These are phyloP conservation scores for Moesziomyces sp. DNA, from an alignment of 1,284 basidiomycete species.

Conservation along the genomic window DNA sequence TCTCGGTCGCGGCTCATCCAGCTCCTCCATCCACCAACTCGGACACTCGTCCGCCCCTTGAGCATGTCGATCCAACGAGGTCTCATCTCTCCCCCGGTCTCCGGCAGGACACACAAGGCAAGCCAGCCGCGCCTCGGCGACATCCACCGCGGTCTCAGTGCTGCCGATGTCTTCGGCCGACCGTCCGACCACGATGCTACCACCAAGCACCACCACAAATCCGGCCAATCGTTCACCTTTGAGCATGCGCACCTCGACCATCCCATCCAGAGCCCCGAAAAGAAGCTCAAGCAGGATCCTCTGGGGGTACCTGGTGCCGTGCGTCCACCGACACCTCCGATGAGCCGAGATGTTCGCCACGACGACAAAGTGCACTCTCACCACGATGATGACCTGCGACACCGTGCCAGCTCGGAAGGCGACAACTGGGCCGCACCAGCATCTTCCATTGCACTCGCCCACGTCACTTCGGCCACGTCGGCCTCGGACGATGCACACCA, in stretches of 20 bases:
- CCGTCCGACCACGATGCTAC: not conserved
- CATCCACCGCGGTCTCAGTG: slow-evolving; percentile 13
- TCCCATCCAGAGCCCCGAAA: slow-evolving; percentile 30
- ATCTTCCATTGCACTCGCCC: not conserved
- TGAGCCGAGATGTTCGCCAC: slow-evolving; percentile 47
- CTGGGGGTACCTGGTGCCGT: slow-evolving; percentile 16
- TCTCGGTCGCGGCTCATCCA: not conserved
- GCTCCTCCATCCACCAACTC: not conserved
- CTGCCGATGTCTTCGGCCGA: slow-evolving; percentile 22
- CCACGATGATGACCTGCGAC: slow-evolving; percentile 14
- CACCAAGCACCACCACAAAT: too few species aligned
- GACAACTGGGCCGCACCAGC: slow-evolving; percentile 6
- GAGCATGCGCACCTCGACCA: slow-evolving; percentile 8
- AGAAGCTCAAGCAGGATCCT: slow-evolving; percentile 22
- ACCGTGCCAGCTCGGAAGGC: slow-evolving; percentile 22
- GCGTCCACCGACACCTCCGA: slow-evolving; percentile 38
- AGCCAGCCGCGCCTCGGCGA: slow-evolving; percentile 22
- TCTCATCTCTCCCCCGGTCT: slow-evolving; percentile 38
- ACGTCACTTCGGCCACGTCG: not conserved
- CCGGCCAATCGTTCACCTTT: slow-evolving; percentile 1
- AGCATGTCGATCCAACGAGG: slow-evolving; percentile 39
- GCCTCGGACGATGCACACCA: slow-evolving; percentile 2
- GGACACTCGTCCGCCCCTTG: not conserved
- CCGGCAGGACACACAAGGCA: slow-evolving; percentile 31
- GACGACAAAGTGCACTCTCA: slow-evolving; percentile 8